Percentiles rank a stretch among this genome's conserved stretches.
phyloP scores from a whole-genome alignment of 805 yeast genomes.

The Candida dajiaensis region DNA sequence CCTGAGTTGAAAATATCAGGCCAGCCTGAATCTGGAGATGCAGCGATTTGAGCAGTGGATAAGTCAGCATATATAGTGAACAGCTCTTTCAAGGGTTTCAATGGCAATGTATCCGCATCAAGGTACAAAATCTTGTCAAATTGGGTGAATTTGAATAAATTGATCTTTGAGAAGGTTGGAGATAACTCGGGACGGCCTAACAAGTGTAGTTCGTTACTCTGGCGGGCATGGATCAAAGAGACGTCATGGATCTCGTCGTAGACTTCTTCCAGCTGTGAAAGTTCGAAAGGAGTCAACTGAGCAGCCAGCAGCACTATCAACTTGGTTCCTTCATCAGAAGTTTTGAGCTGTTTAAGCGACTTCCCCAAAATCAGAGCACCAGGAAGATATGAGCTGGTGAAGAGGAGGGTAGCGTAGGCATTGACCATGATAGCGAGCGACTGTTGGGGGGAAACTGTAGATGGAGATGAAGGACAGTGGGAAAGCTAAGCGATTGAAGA shows the following conservation, averaged over 20 bases:
- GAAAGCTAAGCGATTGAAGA: no score
- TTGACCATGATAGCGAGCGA: slow-evolving; percentile 9
- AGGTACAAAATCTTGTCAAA: slow-evolving; percentile 48
- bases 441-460: no score
- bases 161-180: slow-evolving; percentile 44
- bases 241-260: slow-evolving; percentile 26
- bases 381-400: slow-evolving; percentile 46
- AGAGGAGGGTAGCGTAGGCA: slow-evolving; percentile 45
- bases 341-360: slow-evolving; percentile 23
- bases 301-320: slow-evolving; percentile 20
- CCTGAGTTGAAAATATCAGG: slow-evolving; percentile 86
- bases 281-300: slow-evolving; percentile 14
- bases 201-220: slow-evolving; percentile 23
- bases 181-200: slow-evolving; percentile 47
- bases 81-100: slow-evolving; percentile 22
- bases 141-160: slow-evolving; percentile 40
- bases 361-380: slow-evolving; percentile 50
- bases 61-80: slow-evolving; percentile 18
- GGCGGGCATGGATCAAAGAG: slow-evolving; percentile 17
- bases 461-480: no score
- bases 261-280: slow-evolving; percentile 8
- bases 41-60: slow-evolving; percentile 21
- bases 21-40: slow-evolving; percentile 81
- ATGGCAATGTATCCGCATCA: slow-evolving; percentile 59
- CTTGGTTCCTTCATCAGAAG: slow-evolving; percentile 4